Evolutionary conservation across 257 asterid species (phyloP), one percentile per base, ranked within the genome.

Genomic region (Nicotiana benthamiana): DNA sequence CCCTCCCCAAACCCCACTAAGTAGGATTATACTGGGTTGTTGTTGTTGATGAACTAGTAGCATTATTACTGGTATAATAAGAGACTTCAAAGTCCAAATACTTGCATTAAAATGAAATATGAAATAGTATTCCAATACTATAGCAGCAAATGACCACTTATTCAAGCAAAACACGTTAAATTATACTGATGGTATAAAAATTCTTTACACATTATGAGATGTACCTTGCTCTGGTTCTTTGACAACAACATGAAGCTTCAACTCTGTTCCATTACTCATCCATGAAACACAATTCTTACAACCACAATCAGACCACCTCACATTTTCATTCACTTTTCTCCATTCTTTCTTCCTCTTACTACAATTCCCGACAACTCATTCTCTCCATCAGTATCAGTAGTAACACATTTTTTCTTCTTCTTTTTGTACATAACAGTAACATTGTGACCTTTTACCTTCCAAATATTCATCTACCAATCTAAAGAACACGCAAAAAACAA

Each of bases 281-380:
- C 95, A 88, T 48, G 91, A 89, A 83, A 87, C 43, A 84, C 98
- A 94, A 86, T 90, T 83, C 15, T 88, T 91, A 48, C 98, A 94
- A 30, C 93, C 92, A 84, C 98, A 94, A 83, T 94, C 98, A 40
- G 97, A 94, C 98, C 97, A 94, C n/a, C 95, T 72, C n/a, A 72
- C 40, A 46, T 89, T 26, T 81, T 85, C 81, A 51, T 34, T 83
- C 79, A 51, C 52, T 61, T 66, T 80, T 52, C 65, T 80, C 84
- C 36, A 6, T 60, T 79, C 11, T 81, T 79, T 43, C 53, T 46
- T 57, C 78, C 54, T 26, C 27, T 26, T 18, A 24, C 3, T 75
- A 3, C 28, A 18, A 34, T 52, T 72, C 57, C 90, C 0, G 97
- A 94, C 65, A 86, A 72, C 83, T 81, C 89, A 76, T 61, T 64